phyloP scores from a whole-genome alignment of 805 yeast species.

The Suhomyces xylopsoci region DNA sequence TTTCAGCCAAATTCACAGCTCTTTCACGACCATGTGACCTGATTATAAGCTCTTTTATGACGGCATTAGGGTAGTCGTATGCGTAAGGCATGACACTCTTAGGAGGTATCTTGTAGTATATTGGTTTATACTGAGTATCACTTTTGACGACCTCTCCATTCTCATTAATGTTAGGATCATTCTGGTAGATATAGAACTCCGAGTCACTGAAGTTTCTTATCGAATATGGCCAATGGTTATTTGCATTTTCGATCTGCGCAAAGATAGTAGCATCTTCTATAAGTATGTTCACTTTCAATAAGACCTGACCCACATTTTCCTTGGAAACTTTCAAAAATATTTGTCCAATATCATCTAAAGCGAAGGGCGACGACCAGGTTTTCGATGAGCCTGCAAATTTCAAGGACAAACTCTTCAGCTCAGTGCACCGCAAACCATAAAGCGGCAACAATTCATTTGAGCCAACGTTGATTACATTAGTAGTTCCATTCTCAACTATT shows the following conservation, averaged over 20 bases:
- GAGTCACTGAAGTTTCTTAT: constrained; percentile 83
- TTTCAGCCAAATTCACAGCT: constrained; percentile 82
- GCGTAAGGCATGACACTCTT: constrained; percentile 97
- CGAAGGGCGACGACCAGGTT: constrained; percentile 86
- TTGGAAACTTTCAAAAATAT: constrained; percentile 67
- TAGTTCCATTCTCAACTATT: constrained; percentile 66
- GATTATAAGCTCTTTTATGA: constrained; percentile 73
- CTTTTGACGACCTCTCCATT: constrained; percentile 53
- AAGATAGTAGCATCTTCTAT: constrained; percentile 83
- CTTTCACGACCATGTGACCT: constrained; percentile 73
- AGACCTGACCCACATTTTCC: constrained; percentile 60
- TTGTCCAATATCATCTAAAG: constrained; percentile 80
- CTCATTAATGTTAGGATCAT: constrained; percentile 68
- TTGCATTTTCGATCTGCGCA: constrained; percentile 68
- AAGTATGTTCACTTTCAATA: constrained; percentile 68
- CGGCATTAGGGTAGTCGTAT: constrained; percentile 95
- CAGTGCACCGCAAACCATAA: constrained; percentile 56
- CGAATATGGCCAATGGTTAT: constrained; percentile 86
- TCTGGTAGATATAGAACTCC: constrained; percentile 85
- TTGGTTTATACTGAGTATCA: constrained; percentile 66
- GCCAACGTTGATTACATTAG: constrained; percentile 44
- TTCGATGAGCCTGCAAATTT: constrained; percentile 56
- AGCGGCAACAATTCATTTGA: constrained; percentile 53
- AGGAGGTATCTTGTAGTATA: constrained; percentile 78
- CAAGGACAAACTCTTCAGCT: constrained; percentile 58